These are phyloP conservation scores for Gossypium australe DNA, from an alignment of 345 rosid genomes.

Conservation along the genomic window DNA sequence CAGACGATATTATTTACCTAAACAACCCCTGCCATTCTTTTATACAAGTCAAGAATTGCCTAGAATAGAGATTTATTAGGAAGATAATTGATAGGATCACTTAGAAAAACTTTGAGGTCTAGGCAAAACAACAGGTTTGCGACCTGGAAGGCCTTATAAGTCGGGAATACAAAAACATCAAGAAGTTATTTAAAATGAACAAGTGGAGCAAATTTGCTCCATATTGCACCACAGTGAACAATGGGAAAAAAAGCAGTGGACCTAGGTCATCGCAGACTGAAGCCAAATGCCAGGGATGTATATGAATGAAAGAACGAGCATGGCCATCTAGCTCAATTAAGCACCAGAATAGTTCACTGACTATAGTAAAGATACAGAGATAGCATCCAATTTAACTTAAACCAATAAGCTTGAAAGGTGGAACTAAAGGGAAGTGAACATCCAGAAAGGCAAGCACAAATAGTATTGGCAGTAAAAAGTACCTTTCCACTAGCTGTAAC, in stretches of 20 bases:
- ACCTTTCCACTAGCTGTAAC: constrained; percentile 99
- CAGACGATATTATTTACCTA: neutral
- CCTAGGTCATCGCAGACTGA: neutral
- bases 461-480: constrained; percentile 10
- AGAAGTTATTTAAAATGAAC: neutral
- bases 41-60: neutral
- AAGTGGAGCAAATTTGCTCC: neutral
- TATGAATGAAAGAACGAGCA: neutral
- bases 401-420: neutral
- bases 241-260: neutral
- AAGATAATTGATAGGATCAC: neutral
- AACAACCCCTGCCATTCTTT: neutral
- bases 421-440: neutral
- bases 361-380: neutral
- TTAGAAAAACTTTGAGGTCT: neutral
- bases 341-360: neutral
- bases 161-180: neutral
- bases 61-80: neutral
- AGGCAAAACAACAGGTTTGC: neutral
- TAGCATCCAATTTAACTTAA: neutral
- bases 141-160: neutral
- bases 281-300: neutral
- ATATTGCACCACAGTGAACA: neutral
- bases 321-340: neutral
- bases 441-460: constrained; percentile 1